These are phyloP conservation scores for Luvunga scandens DNA, from an alignment of 345 rosid genomes.

Conservation along the genomic window DNA sequence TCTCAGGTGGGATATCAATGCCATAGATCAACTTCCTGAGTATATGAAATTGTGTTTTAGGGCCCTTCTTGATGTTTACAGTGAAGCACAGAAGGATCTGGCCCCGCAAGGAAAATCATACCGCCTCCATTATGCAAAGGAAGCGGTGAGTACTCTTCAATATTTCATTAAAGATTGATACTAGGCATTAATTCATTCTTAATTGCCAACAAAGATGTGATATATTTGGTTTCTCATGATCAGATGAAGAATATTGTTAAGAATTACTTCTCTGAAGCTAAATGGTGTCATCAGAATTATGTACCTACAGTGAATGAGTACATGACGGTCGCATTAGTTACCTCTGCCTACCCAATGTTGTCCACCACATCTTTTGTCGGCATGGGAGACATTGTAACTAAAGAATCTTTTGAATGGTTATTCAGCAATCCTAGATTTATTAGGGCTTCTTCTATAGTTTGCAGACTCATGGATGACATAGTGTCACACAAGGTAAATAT, in stretches of 20 bases:
- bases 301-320: constrained; percentile 32
- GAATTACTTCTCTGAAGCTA: constrained; percentile 27
- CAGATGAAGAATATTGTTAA: constrained; percentile 25
- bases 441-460: neutral
- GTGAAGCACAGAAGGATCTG: constrained; percentile 24
- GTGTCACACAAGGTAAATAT: constrained; percentile 11
- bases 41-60: constrained; percentile 33
- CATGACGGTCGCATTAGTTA: no score
- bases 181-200: neutral
- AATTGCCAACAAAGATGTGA: neutral
- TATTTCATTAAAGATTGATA: no score
- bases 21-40: constrained; percentile 18
- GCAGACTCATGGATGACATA: neutral
- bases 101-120: constrained; percentile 15
- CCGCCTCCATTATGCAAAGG: constrained; percentile 24
- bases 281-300: constrained; percentile 21
- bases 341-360: constrained; percentile 3
- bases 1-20: constrained; percentile 25
- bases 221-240: neutral
- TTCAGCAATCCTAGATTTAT: constrained; percentile 14
- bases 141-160: constrained; percentile 18
- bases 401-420: constrained; percentile 24
- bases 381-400: constrained; percentile 18
- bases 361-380: constrained; percentile 16
- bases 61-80: constrained; percentile 29